Base-by-base conservation (phyloP, 768 basidiomycete genomes). In the Filobasidium wieringae region DNA sequence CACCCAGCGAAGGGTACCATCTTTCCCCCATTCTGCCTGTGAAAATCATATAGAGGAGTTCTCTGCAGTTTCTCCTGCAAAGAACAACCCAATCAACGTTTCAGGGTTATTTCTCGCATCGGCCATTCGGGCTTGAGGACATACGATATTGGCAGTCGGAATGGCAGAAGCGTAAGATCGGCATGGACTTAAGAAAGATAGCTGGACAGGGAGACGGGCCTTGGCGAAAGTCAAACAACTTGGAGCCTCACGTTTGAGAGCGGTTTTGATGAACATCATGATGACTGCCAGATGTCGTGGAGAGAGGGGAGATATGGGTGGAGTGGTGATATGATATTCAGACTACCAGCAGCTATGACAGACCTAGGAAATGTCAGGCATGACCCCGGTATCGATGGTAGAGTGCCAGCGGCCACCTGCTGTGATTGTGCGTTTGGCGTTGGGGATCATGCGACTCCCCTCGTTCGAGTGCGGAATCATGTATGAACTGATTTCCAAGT, bases 1-100 rank as follows among this genome's bases (percentile, higher is more conserved):
- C 84, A 97, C 6, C 93, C 93, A 2, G 89, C 95, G 73, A 96
- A 99, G 0, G 88, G 85, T 0, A 95, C 90, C 88, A 97, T 91
- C 75, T 92, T 92, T 1, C 85, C 93, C 72, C 86, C 78, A 60
- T 82, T 57, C 24, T 62, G 71, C 45, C 87, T 71, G 70, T 99
- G 92, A 70, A 91, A 92, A 68, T 91, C 88, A 66, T 92, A 89
- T 4, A 97, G 78, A 0, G 82, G 81, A 0, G 91, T 96, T 67
- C 80, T 82, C 55, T 63, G 71, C 31, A 82, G 43, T 24, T 47
- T 27, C 22, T 19, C 43, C 43, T 47, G n/a, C 15, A 22, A 14
- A 24, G 14, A 40, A 17, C 4, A 40, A 15, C 11, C 17, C 37
- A 17, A 3, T 22, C 37, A 17, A 40, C 22, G 22, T 22, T 22